phyloP scores from a whole-genome alignment of 2,329 filamentous ascomycete species.

The Fusarium dlaminii region DNA sequence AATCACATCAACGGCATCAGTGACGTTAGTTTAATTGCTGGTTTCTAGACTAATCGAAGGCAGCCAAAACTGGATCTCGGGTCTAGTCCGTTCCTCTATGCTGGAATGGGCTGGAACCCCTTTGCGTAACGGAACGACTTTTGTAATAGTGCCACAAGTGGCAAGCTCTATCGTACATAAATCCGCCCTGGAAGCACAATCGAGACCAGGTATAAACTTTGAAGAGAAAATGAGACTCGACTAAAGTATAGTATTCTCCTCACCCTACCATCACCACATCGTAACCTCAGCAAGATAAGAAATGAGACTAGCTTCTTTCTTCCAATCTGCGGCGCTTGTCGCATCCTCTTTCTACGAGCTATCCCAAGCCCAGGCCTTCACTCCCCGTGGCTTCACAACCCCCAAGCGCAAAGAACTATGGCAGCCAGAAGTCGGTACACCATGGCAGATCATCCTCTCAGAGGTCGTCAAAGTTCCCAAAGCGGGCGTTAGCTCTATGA shows the following conservation, averaged over 20 bases:
- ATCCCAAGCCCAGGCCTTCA: rapidly evolving
- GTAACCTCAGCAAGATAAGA: neutral
- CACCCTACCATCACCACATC: neutral
- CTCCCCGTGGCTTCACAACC: neutral
- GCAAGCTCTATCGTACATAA: neutral
- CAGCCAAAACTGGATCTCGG: neutral
- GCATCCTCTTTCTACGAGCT: neutral
- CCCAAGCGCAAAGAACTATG: slow-evolving; percentile 46
- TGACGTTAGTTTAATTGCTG: rapidly evolving
- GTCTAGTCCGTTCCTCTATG: neutral
- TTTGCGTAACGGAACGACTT: neutral
- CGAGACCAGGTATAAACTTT: too few species aligned
- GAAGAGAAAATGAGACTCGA: neutral
- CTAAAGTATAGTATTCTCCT: rapidly evolving
- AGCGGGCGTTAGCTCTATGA: slow-evolving; percentile 39
- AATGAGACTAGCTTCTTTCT: neutral
- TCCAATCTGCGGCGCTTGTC: neutral
- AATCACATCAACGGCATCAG: too few species aligned
- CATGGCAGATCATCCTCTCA: slow-evolving; percentile 70
- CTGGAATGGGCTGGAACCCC: neutral
- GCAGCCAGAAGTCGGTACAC: slow-evolving; percentile 60
- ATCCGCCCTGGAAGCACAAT: neutral
- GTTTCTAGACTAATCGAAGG: neutral
- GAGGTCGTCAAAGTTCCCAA: slow-evolving; percentile 51
- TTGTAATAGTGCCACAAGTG: neutral